phyloP scores from a whole-genome alignment of 108 stramenopile genomes.

The Epithemia pelagica region DNA sequence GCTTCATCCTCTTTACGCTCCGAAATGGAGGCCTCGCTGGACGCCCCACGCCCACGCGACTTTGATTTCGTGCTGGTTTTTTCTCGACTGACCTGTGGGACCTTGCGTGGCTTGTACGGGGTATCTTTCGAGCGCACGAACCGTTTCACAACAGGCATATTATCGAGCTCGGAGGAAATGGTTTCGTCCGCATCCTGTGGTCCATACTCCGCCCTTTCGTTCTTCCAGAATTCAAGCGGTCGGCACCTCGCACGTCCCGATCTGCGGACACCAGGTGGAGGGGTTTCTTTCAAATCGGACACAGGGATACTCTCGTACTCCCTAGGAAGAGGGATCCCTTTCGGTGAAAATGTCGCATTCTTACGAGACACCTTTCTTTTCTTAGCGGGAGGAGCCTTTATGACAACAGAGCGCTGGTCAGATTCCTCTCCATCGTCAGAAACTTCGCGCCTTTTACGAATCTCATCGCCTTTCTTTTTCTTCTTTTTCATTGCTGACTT shows the following conservation, averaged over 20 bases:
- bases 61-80: constrained; percentile 9
- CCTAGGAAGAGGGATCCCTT: constrained; percentile 48
- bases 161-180: constrained; percentile 52
- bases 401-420: background rate
- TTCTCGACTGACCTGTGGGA: constrained; percentile 10
- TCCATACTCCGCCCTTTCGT: constrained; percentile 76
- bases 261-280: constrained; percentile 48
- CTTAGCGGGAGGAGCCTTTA: constrained; percentile 16
- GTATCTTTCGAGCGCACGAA: constrained; percentile 62
- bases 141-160: constrained; percentile 70
- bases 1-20: constrained; percentile 19
- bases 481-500: constrained; percentile 10
- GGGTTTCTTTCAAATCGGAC: constrained; percentile 43
- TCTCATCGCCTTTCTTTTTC: constrained; percentile 2
- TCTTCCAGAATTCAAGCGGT: constrained; percentile 86
- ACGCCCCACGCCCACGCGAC: background rate
- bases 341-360: constrained; percentile 27
- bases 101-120: constrained; percentile 59
- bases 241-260: constrained; percentile 43
- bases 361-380: constrained; percentile 27
- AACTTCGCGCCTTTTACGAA: constrained; percentile 7
- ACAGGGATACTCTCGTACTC: constrained; percentile 57
- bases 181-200: constrained; percentile 40
- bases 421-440: background rate
- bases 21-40: background rate